Evolutionary conservation across 1,284 basidiomycete species (phyloP).

Genomic region (Tilletia indica): DNA sequence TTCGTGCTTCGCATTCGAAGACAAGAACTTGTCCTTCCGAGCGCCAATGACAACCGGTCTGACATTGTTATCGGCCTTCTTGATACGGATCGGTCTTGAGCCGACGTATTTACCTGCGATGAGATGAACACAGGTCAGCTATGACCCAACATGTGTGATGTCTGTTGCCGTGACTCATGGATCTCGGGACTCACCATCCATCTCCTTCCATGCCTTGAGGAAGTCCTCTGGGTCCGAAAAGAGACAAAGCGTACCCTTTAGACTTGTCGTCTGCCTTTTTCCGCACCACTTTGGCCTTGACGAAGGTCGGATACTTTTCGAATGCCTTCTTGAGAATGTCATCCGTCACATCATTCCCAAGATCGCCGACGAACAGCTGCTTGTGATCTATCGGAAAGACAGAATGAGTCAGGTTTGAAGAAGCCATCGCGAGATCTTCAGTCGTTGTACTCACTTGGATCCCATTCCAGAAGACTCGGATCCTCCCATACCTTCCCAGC

Average conservation of each 20-base stretch:
- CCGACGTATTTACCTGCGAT: constrained; percentile 49
- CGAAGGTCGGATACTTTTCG: constrained; percentile 80
- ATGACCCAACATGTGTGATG: too few relatives aligned
- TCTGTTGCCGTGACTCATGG: neutral
- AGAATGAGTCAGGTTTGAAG: neutral
- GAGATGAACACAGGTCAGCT: too few relatives aligned
- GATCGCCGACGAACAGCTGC: constrained; percentile 92
- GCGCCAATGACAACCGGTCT: constrained; percentile 46
- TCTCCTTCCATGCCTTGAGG: constrained; percentile 97
- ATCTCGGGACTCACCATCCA: constrained; percentile 71
- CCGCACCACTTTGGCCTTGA: constrained; percentile 89
- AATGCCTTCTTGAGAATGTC: constrained; percentile 89
- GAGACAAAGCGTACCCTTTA: constrained; percentile 88
- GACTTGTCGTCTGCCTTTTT: constrained; percentile 81
- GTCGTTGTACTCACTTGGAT: constrained; percentile 70
- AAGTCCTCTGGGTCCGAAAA: constrained; percentile 97
- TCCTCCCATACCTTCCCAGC: constrained; percentile 98
- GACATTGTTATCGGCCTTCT: constrained; percentile 48
- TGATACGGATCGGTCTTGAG: constrained; percentile 48
- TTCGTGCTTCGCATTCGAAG: constrained; percentile 43
- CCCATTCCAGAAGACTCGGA: constrained; percentile 94
- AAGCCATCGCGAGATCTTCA: too few relatives aligned
- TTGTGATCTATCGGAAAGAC: constrained; percentile 77
- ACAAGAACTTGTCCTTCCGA: constrained; percentile 51
- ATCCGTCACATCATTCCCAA: constrained; percentile 97